Evolutionary conservation across 805 yeast genomes (phyloP), one percentile per base, ranked within the genome.

Genomic region (Candida andamanensis): DNA sequence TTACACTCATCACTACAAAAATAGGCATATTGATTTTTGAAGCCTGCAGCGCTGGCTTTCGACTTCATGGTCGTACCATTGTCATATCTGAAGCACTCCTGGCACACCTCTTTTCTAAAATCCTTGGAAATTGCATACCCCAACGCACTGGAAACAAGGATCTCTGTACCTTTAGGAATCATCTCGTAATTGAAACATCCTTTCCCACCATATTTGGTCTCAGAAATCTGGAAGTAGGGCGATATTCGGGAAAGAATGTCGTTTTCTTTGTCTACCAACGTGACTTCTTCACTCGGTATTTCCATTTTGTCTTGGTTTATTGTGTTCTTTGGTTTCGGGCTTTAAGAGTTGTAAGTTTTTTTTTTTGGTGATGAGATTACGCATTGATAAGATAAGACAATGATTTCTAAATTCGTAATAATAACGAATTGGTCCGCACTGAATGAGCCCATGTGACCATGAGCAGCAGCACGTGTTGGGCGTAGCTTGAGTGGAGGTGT

Each of bases 21-120:
- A 62, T 73, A 74, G 18, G 74, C 42, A 4, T 72, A 73, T 14
- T 28, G 35, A 11, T 65, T 65, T 26, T 64, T 66, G 28, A 40
- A 48, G 33, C 45, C 28, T 33, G 42, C 30, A 39, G 39, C 26
- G 22, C 19, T 43, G 1, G 67, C 41, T 34, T 60, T 70, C 31
- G 52, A 45, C 40, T 72, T 76, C 56, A 74, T 55, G 24, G 58
- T 56, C 20, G 52, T 56, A 0, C 82, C 80, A 40, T 62, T 49
- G 19, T 59, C 61, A 41, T 76, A 79, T 2, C 41, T 33, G 45
- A 65, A 75, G 42, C 86, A 79, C 37, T 48, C 44, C 6, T 69
- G 60, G 47, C 86, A 79, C 2, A 75, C 81, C 44, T 79, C 85
- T 41, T 76, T 78, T 30, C 73, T 67, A 49, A 76, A 78, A 4